These are phyloP conservation scores for Suhomyces panamericanus DNA, from an alignment of 1,139 yeast species.

Conservation along the genomic window DNA sequence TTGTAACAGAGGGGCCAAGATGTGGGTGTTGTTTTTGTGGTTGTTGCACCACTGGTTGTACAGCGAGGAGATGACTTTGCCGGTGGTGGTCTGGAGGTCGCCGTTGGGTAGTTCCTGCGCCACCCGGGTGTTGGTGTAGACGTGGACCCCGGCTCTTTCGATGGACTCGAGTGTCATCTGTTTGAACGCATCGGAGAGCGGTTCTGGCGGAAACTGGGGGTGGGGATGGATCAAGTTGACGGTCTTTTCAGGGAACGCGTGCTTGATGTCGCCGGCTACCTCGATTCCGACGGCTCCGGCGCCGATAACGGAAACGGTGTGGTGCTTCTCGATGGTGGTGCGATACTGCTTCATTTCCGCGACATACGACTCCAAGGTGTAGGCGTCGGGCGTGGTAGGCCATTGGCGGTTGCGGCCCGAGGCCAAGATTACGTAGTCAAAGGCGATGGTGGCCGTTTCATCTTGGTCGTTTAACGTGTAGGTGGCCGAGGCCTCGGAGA, in stretches of 20 bases:
- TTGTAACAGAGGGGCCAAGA: constrained; percentile 22
- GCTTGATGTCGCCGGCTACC: constrained; percentile 47
- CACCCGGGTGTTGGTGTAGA: constrained; percentile 26
- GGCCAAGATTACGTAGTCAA: constrained; percentile 51
- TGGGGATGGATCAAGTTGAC: constrained; percentile 46
- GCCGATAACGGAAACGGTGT: constrained; percentile 40
- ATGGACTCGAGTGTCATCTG: constrained; percentile 28
- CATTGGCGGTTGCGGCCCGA: constrained; percentile 53
- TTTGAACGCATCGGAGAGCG: constrained; percentile 35
- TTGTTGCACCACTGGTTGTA: constrained; percentile 47
- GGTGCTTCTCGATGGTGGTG: constrained; percentile 22
- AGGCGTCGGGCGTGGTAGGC: constrained; percentile 54
- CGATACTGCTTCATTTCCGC: constrained; percentile 37
- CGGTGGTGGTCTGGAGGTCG: constrained; percentile 31
- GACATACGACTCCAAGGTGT: constrained; percentile 28
- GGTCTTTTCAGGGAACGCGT: constrained; percentile 33
- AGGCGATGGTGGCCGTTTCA: constrained; percentile 30
- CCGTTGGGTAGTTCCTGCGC: constrained; percentile 27
- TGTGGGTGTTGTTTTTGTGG: constrained; percentile 40
- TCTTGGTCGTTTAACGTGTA: constrained; percentile 21
- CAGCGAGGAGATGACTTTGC: constrained; percentile 31
- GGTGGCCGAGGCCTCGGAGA: constrained; percentile 29
- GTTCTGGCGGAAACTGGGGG: constrained; percentile 41
- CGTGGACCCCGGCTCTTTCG: constrained; percentile 21
- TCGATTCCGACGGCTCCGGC: constrained; percentile 57